phyloP scores from a whole-genome alignment of 2,329 filamentous ascomycete species.

The Penicillium sp. region DNA sequence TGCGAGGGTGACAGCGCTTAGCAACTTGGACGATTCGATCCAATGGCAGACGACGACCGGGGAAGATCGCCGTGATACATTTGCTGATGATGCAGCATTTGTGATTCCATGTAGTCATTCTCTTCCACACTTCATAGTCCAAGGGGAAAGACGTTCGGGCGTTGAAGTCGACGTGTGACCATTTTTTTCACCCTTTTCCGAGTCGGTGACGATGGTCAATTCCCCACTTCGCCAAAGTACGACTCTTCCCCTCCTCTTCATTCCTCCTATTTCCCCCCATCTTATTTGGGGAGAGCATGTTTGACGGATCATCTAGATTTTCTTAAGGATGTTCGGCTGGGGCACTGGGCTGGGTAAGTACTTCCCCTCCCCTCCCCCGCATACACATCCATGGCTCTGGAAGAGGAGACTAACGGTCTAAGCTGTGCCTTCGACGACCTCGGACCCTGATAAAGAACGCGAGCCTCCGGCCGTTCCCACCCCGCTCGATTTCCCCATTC shows the following conservation, averaged over 20 bases:
- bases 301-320: neutral
- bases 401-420: too few species aligned
- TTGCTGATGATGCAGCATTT: neutral
- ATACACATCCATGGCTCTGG: neutral
- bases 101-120: neutral
- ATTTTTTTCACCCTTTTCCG: too few species aligned
- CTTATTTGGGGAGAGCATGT: neutral
- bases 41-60: slow-evolving; percentile 1
- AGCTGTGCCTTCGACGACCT: slow-evolving; percentile 30
- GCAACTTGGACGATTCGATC: neutral
- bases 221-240: neutral
- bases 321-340: slow-evolving; percentile 32
- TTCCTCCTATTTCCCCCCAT: neutral
- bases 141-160: too few species aligned
- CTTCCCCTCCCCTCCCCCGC: neutral
- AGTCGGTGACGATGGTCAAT: too few species aligned
- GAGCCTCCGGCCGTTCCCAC: slow-evolving; percentile 46
- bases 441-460: slow-evolving; percentile 41
- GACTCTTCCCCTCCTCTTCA: neutral
- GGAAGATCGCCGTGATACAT: neutral
- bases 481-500: slow-evolving; percentile 49
- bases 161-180: too few species aligned
- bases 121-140: neutral
- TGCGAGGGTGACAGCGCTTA: slow-evolving; percentile 8
- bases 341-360: slow-evolving; percentile 30